Percentiles rank a stretch among this genome's conserved stretches.
Conservation (phyloP, 2,329 filamentous ascomycete species). For the Metarhizium sp. region DNA sequence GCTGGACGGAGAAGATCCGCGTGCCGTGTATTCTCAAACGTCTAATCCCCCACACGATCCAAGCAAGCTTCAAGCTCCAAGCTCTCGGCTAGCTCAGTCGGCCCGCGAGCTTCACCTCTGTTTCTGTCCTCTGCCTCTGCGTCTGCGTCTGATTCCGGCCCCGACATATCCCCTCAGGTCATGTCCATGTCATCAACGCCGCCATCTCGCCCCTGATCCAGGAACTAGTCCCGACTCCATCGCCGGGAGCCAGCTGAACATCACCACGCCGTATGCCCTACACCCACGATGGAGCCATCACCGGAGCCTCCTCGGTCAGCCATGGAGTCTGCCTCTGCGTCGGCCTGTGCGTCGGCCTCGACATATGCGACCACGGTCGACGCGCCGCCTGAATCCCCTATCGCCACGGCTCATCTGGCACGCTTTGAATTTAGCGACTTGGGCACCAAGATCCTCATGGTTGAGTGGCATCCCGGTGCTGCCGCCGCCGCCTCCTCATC, state of each 20-base stretch:
- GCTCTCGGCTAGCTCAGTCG: not conserved
- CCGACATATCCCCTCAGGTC: not conserved
- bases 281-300: slow-evolving; percentile 16
- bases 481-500: no score
- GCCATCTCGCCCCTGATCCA: slow-evolving; percentile 1
- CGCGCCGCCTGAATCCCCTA: slow-evolving; percentile 4
- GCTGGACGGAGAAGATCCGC: no score
- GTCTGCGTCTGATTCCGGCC: not conserved
- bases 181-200: slow-evolving; percentile 4
- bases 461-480: slow-evolving; percentile 63
- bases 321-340: not conserved
- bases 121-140: not conserved
- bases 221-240: slow-evolving; percentile 6
- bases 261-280: not conserved
- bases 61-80: not conserved
- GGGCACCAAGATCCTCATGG: slow-evolving; percentile 86
- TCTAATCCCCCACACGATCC: not conserved
- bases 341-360: not conserved
- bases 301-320: slow-evolving; percentile 25
- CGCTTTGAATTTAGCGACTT: slow-evolving; percentile 85
- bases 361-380: slow-evolving; percentile 1
- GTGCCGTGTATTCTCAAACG: no score
- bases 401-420: slow-evolving; percentile 34
- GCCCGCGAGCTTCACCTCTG: not conserved
- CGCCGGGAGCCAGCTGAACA: slow-evolving; percentile 6